A percentile compares a stretch with the other conserved stretches of the same genome.
Conservation (phyloP, 228 moss, liverwort and hornwort genomes). For the Sphagnum magellanicum region DNA sequence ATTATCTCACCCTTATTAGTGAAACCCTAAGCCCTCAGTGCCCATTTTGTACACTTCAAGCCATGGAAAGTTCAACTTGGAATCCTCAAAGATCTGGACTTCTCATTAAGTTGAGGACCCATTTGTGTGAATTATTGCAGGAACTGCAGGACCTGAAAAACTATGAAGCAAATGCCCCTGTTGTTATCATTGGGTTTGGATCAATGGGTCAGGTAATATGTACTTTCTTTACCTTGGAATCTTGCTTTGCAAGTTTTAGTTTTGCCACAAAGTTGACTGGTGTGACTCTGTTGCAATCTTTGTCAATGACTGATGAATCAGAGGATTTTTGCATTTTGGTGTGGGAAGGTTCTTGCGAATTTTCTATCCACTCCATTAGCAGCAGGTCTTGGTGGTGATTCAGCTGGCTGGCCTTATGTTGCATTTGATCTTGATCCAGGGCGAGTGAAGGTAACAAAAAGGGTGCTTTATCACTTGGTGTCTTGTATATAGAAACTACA, state of each 20-base stretch:
- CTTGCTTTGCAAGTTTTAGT: not conserved
- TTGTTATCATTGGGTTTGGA: slow-evolving; percentile 96
- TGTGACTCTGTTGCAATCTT: not conserved
- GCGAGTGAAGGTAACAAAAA: slow-evolving; percentile 65
- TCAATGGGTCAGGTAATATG: slow-evolving; percentile 89
- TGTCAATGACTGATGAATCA: not conserved
- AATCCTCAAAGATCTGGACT: no score
- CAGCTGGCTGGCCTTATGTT: slow-evolving; percentile 95
- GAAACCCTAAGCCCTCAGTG: no score
- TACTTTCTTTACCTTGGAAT: not conserved
- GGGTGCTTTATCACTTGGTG: no score
- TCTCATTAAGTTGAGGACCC: no score
- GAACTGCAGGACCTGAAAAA: slow-evolving; percentile 40
- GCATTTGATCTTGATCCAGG: slow-evolving; percentile 93
- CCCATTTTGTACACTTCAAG: no score
- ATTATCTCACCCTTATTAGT: no score
- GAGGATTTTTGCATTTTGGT: not conserved
- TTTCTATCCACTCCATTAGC: slow-evolving; percentile 95
- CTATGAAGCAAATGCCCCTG: slow-evolving; percentile 64
- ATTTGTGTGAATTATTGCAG: slow-evolving; percentile 23
- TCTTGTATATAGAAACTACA: no score
- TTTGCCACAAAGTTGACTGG: not conserved
- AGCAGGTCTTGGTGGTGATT: slow-evolving; percentile 85
- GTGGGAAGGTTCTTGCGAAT: slow-evolving; percentile 83
- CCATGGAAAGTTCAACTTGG: no score